Base-by-base conservation (phyloP, 768 basidiomycete genomes). In the Botryobasidium botryosum region DNA sequence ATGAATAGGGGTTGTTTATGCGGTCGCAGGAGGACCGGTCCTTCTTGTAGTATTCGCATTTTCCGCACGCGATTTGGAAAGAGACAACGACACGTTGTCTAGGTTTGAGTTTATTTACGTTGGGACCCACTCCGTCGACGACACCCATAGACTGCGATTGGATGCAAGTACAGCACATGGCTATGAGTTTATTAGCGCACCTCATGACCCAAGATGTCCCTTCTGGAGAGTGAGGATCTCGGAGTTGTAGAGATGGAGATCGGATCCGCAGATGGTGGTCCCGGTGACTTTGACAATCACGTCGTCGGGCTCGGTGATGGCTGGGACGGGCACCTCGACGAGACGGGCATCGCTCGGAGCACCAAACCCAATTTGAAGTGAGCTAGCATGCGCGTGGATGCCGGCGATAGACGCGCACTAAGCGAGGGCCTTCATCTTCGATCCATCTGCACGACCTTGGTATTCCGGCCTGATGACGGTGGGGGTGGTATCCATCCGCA, bases 1-100 rank as follows among this genome's bases (percentile, higher is more conserved):
- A n/a, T n/a, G n/a, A n/a, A n/a, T n/a, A n/a, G n/a, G n/a, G n/a
- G n/a, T n/a, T n/a, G n/a, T n/a, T n/a, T n/a, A n/a, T n/a, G n/a
- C n/a, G n/a, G n/a, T n/a, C n/a, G n/a, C n/a, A n/a, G n/a, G n/a
- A n/a, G n/a, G n/a, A n/a, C n/a, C n/a, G n/a, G n/a, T n/a, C n/a
- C n/a, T n/a, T n/a, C n/a, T n/a, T n/a, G n/a, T n/a, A n/a, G n/a
- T n/a, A n/a, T n/a, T n/a, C n/a, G n/a, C n/a, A n/a, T n/a, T n/a
- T n/a, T n/a, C n/a, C n/a, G n/a, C 80, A 83, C 0, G 78, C 77
- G 43, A 79, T 74, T 55, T 82, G 79, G 72, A 84, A 84, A 2
- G 74, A 75, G 0, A 72, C 69, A n/a, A 84, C 81, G 44, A 83
- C 80, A 20, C 79, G 70, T 53, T 84, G 73, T 17, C 81, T 82